A percentile compares a stretch with the other conserved stretches of the same genome.
These are phyloP conservation scores for Geotrichum restrictum DNA, from an alignment of 1,139 yeast species.

Conservation along the genomic window DNA sequence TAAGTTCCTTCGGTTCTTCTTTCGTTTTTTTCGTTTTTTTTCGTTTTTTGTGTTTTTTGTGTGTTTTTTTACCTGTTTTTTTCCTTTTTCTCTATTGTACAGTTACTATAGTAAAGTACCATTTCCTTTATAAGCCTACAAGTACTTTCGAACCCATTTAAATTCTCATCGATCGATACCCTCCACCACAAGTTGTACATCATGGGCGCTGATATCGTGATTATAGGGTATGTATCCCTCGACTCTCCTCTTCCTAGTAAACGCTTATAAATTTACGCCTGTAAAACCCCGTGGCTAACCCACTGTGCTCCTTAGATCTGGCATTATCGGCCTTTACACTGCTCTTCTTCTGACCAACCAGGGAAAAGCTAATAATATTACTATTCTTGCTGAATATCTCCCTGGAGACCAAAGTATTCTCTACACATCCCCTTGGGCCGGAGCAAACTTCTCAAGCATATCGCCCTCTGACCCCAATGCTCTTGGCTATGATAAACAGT, in stretches of 20 bases:
- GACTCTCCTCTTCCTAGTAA: no score
- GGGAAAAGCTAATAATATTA: constrained; percentile 47
- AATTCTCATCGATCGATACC: no score
- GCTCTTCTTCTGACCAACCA: constrained; percentile 50
- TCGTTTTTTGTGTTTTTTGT: no score
- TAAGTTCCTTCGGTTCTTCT: neutral
- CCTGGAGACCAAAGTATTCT: constrained; percentile 72
- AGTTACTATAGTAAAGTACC: no score
- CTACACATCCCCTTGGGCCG: constrained; percentile 75
- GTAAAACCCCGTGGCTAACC: no score
- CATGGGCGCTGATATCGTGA: constrained; percentile 33
- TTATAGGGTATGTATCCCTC: constrained; percentile 29
- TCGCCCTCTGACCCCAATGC: constrained; percentile 55
- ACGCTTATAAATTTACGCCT: no score
- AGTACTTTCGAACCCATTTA: no score
- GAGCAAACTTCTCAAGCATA: constrained; percentile 57
- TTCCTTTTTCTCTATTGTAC: no score
- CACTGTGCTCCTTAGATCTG: constrained; percentile 44
- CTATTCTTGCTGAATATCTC: constrained; percentile 56
- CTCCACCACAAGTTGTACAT: no score
- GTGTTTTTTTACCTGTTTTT: no score
- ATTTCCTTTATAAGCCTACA: no score
- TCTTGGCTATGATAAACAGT: constrained; percentile 50
- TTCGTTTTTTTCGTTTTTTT: neutral
- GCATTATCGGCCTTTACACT: constrained; percentile 68